Conservation (phyloP, 192 early-diverging fungal genomes). For the Backusella parvicylindrica region DNA sequence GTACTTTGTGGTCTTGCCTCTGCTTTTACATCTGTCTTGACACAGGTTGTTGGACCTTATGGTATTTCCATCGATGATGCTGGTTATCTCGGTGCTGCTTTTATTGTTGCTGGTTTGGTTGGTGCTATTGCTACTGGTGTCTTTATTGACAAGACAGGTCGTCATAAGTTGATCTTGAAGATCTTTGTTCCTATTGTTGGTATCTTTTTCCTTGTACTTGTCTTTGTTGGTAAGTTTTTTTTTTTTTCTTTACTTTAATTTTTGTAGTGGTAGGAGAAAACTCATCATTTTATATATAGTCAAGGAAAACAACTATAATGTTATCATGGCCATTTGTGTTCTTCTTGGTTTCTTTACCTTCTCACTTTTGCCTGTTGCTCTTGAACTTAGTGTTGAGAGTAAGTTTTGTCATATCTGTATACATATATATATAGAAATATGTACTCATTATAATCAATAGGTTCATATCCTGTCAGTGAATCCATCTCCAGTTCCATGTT, state of each 20-base stretch:
- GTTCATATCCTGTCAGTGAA: conserved; percentile 31
- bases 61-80: conserved; percentile 40
- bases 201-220: conserved; percentile 39
- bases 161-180: conserved; percentile 44
- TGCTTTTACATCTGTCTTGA: conserved; percentile 42
- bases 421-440: neutral
- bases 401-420: conserved; percentile 2
- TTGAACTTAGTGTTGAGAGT: conserved; percentile 38
- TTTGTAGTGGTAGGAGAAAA: neutral
- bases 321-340: conserved; percentile 22
- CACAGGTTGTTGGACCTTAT: conserved; percentile 41
- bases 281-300: conserved; percentile 28
- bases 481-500: conserved; percentile 28
- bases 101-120: conserved; percentile 55
- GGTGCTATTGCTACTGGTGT: conserved; percentile 45
- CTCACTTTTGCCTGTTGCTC: conserved; percentile 27
- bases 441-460: neutral
- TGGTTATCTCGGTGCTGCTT: conserved; percentile 53
- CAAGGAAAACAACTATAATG: conserved; percentile 23
- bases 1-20: conserved; percentile 46
- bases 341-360: conserved; percentile 32
- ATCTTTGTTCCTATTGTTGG: conserved; percentile 42
- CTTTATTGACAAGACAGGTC: conserved; percentile 53
- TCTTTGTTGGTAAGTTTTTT: conserved; percentile 38
- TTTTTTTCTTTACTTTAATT: neutral